Percentiles rank a stretch among this genome's conserved stretches.
phyloP scores from a whole-genome alignment of 2,329 filamentous ascomycete species.

The Pestalotiopsis sp. region DNA sequence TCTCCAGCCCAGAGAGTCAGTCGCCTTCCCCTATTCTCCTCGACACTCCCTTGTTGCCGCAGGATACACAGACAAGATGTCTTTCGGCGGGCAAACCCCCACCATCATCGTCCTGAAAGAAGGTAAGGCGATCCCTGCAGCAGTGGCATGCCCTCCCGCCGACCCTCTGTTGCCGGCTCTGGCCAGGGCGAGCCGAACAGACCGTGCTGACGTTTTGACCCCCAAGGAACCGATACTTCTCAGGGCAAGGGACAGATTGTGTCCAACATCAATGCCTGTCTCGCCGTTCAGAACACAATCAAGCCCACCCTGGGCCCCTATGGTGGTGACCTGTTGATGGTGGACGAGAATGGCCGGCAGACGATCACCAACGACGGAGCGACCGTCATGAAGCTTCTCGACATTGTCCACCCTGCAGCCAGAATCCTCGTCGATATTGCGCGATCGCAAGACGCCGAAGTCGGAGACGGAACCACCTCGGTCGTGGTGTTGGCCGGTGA shows the following conservation, averaged over 20 bases:
- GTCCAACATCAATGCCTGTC: constrained; percentile 97
- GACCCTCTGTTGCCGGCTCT: background rate
- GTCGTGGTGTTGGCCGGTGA: constrained; percentile 97
- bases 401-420: constrained; percentile 97
- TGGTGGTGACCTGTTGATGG: constrained; percentile 93
- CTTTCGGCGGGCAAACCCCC: constrained; percentile 95
- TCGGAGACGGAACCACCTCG: constrained; percentile 96
- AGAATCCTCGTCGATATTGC: constrained; percentile 98
- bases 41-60: background rate
- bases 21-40: background rate
- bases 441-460: constrained; percentile 97
- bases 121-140: constrained; percentile 61
- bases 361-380: constrained; percentile 99
- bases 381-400: constrained; percentile 99
- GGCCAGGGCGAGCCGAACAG: constrained; percentile 2
- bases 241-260: constrained; percentile 96
- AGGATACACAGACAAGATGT: constrained; percentile 62
- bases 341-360: constrained; percentile 92
- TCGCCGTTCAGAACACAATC: constrained; percentile 94
- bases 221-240: constrained; percentile 88
- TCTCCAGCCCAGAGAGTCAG: background rate
- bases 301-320: constrained; percentile 96
- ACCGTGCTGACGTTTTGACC: constrained; percentile 10
- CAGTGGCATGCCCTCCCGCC: background rate
- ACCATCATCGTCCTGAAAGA: constrained; percentile 98